Conservation (phyloP, 192 early-diverging fungal species). For the Entrophospora sp. region DNA sequence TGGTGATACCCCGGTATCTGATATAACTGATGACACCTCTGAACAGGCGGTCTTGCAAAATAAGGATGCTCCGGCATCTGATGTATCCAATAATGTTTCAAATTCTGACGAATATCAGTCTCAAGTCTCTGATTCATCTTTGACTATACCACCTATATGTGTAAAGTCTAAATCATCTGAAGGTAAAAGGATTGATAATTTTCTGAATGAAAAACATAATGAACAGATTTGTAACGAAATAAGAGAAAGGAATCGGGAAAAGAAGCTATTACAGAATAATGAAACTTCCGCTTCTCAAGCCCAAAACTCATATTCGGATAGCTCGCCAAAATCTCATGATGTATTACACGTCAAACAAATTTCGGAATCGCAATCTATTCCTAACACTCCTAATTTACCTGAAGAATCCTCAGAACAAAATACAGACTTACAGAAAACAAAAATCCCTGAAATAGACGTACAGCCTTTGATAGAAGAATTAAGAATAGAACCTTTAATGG, state of each 20-base stretch:
- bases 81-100: no score
- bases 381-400: conserved; percentile 10
- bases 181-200: conserved; percentile 10
- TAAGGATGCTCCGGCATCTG: conserved; percentile 11
- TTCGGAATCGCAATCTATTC: conserved; percentile 6
- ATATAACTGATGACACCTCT: conserved; percentile 5
- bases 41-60: conserved; percentile 10
- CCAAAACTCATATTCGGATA: conserved; percentile 13
- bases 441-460: conserved; percentile 9
- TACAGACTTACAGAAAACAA: conserved; percentile 11
- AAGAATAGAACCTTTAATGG: neutral
- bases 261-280: no score
- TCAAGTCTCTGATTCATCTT: conserved; percentile 9
- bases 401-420: conserved; percentile 11
- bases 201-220: conserved; percentile 12
- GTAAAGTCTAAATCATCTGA: conserved; percentile 11
- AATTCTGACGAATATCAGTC: conserved; percentile 10
- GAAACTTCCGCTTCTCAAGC: conserved; percentile 10
- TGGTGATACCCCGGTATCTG: no score
- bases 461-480: conserved; percentile 12
- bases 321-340: conserved; percentile 9
- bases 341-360: conserved; percentile 7
- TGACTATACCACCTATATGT: conserved; percentile 10
- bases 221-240: conserved; percentile 10
- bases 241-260: no score